These are phyloP conservation scores for Coemansia sp. DNA, from an alignment of 192 early-diverging fungal species.

Conservation along the genomic window DNA sequence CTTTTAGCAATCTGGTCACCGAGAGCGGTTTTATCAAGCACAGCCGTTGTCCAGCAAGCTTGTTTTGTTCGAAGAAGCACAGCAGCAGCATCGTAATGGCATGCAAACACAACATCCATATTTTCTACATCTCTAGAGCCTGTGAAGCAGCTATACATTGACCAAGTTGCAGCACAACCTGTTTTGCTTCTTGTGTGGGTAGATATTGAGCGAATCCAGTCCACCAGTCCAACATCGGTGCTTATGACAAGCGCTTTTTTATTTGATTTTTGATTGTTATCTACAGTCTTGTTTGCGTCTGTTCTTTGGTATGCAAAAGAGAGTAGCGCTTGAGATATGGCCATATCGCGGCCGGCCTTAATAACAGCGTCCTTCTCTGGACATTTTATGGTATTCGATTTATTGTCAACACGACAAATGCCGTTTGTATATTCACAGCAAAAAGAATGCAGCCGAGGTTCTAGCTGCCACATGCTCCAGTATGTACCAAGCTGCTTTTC, in stretches of 20 bases:
- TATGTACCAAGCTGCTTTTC: constrained; percentile 15
- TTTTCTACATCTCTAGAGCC: not conserved
- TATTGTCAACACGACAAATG: not conserved
- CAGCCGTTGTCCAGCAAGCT: not conserved
- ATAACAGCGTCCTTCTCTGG: not conserved
- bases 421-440: not conserved
- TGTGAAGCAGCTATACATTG: not conserved
- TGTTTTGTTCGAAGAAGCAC: constrained; percentile 2
- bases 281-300: not conserved
- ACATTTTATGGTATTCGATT: not conserved
- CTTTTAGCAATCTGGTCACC: not conserved
- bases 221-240: constrained; percentile 18
- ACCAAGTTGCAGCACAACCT: not conserved
- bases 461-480: constrained; percentile 48
- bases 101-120: not conserved
- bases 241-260: constrained; percentile 15
- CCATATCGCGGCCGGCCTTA: not conserved
- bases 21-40: constrained; percentile 1
- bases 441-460: not conserved
- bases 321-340: not conserved
- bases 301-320: not conserved
- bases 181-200: not conserved
- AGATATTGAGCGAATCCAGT: constrained; percentile 20
- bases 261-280: not conserved
- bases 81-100: not conserved